phyloP scores from a whole-genome alignment of 1,284 basidiomycete genomes.

The Apiotrichum domesticum region DNA sequence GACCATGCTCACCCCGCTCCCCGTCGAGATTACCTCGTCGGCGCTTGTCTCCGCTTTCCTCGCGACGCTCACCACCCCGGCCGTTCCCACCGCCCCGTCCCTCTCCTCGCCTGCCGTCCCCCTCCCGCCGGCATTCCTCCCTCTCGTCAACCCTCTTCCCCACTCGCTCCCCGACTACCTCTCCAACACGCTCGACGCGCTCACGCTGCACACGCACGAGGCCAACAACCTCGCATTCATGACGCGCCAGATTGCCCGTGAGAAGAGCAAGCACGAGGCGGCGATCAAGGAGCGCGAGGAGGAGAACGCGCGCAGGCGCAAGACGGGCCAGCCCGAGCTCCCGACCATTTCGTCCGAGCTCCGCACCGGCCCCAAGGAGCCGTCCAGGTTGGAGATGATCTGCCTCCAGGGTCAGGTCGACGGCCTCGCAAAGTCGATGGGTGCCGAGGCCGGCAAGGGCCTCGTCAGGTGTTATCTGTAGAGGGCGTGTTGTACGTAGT shows the following conservation, averaged over 20 bases:
- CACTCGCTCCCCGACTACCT: conserved; percentile 54
- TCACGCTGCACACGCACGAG: conserved; percentile 82
- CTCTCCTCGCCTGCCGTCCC: conserved; percentile 31
- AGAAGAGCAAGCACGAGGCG: conserved; percentile 74
- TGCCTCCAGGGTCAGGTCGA: conserved; percentile 80
- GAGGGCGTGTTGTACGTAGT: conserved; percentile 4
- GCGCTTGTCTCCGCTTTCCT: conserved; percentile 81
- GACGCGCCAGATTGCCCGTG: conserved; percentile 82
- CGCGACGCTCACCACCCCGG: conserved; percentile 56
- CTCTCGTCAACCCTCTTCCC: conserved; percentile 45
- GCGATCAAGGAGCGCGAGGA: conserved; percentile 78
- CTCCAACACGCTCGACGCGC: conserved; percentile 73
- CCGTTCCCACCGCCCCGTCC: conserved; percentile 33
- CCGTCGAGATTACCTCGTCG: conserved; percentile 81
- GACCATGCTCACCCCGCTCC: conserved; percentile 82
- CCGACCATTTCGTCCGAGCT: conserved; percentile 78
- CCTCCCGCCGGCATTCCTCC: conserved; percentile 54
- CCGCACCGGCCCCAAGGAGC: conserved; percentile 83
- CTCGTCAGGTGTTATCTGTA: conserved; percentile 45
- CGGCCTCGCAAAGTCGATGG: conserved; percentile 70
- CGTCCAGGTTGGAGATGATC: conserved; percentile 83
- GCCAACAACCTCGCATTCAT: conserved; percentile 91
- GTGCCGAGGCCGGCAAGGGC: conserved; percentile 58
- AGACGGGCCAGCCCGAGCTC: conserved; percentile 77
- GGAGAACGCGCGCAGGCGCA: conserved; percentile 75